Evolutionary conservation across 1,139 yeast species (phyloP).

Genomic region (Pichia sp.): DNA sequence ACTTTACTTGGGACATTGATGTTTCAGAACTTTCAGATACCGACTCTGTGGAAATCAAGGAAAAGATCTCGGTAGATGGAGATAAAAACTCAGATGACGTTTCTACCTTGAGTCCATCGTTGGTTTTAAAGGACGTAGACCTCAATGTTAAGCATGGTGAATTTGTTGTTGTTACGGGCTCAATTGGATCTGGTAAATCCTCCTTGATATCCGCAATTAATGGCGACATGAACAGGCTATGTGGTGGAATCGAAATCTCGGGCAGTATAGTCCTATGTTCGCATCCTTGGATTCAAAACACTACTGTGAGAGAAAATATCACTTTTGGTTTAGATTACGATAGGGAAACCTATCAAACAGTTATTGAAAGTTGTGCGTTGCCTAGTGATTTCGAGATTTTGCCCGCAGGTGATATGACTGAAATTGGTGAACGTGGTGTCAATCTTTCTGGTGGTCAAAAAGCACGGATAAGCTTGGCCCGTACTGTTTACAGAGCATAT

Average conservation of each 20-base stretch:
- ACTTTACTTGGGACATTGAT: neutral
- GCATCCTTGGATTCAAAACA: slow-evolving; percentile 78
- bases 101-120: neutral
- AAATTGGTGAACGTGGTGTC: slow-evolving; percentile 89
- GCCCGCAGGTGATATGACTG: slow-evolving; percentile 79
- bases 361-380: slow-evolving; percentile 62
- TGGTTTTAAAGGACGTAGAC: slow-evolving; percentile 38
- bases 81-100: neutral
- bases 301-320: slow-evolving; percentile 71
- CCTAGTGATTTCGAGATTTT: slow-evolving; percentile 60
- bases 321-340: slow-evolving; percentile 61
- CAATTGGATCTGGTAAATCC: slow-evolving; percentile 66
- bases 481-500: slow-evolving; percentile 56
- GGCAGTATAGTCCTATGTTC: slow-evolving; percentile 45
- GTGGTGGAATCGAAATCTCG: slow-evolving; percentile 46
- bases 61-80: neutral
- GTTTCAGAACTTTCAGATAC: neutral
- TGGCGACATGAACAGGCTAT: slow-evolving; percentile 51
- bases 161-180: slow-evolving; percentile 60
- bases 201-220: slow-evolving; percentile 57
- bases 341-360: slow-evolving; percentile 48
- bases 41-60: slow-evolving; percentile 33
- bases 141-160: slow-evolving; percentile 48
- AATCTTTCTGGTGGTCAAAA: slow-evolving; percentile 92
- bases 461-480: slow-evolving; percentile 76